Base-by-base conservation (phyloP, 139 green algal species). In the Tetratostichococcus sp. region DNA sequence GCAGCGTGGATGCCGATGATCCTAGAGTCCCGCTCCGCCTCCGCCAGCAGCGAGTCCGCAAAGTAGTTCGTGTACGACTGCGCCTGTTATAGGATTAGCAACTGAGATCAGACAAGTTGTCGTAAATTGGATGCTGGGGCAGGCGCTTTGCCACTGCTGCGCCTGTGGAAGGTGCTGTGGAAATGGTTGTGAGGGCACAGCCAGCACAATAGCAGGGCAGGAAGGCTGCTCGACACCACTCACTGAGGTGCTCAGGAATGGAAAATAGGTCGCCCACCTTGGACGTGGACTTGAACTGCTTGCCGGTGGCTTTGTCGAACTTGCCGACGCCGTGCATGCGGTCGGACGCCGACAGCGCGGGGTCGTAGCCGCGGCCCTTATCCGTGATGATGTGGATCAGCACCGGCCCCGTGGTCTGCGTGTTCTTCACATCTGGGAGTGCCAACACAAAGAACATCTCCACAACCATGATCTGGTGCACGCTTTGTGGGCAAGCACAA, bases 311-410 rank as follows among this genome's bases (percentile, higher is more conserved):
- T 19, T 90, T 86, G 82, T 99, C 96, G 74, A 97, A 99, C 81
- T 97, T 97, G 58, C 93, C 92, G 70, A 99, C 96, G 35, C 96
- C 96, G 78, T 98, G 96, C 93, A 97, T 98, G 77, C 94, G 94
- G 82, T 98, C 94, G 14, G 91, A 90, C 0, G 96, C 96, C 0
- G 84, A 93, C 84, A 97, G 93, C 0, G 96, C 96, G 11, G 94
- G 95, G 1, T 90, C 69, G 88, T 98, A 99, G 30, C 96, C 94
- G 23, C 89, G 83, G 4, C 96, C 96, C 85, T 99, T 99, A 82
- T 99, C 92, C 1, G 95, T 99, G 31, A 99, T 87, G 16, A 98
- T 86, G 73, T 99, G 96, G 19, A 99, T 86, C 68, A 99, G 88
- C 66, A 99, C 96, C 0, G 96, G 96, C 5, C 96, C 96, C 34